Percentiles rank a stretch among this genome's conserved stretches.
phyloP scores from a whole-genome alignment of 805 yeast species.

The Wickerhamiella allomyrinae region DNA sequence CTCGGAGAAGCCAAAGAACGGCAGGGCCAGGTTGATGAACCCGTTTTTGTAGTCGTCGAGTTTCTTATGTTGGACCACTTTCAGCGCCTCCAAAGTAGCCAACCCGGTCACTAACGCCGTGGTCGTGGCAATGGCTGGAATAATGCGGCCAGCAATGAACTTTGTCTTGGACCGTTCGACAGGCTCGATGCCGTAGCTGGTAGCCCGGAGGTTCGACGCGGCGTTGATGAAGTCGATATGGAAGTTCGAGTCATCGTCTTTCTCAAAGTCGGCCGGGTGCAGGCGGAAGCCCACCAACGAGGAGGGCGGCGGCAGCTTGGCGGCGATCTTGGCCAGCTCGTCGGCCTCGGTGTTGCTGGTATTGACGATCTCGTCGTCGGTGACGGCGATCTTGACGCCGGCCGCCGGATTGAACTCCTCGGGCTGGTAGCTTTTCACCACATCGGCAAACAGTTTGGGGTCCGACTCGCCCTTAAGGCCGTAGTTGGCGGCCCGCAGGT shows the following conservation, averaged over 20 bases:
- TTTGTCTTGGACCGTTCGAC: conserved; percentile 86
- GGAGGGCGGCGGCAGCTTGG: conserved; percentile 76
- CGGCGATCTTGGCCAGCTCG: conserved; percentile 36
- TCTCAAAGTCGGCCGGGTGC: conserved; percentile 86
- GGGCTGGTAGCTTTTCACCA: conserved; percentile 36
- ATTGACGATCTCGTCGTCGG: conserved; percentile 67
- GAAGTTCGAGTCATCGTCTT: conserved; percentile 93
- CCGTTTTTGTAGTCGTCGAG: conserved; percentile 88
- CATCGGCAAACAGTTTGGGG: conserved; percentile 32
- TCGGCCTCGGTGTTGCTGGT: conserved; percentile 11
- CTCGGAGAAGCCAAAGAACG: conserved; percentile 93
- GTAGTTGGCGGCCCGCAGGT: conserved; percentile 76
- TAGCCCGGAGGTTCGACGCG: conserved; percentile 91
- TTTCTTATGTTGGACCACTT: conserved; percentile 66
- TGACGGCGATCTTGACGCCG: conserved; percentile 69
- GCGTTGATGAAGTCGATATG: conserved; percentile 94
- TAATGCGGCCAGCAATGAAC: conserved; percentile 94
- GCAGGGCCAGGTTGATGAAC: conserved; percentile 78
- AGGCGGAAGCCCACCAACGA: conserved; percentile 78
- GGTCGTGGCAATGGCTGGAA: conserved; percentile 98
- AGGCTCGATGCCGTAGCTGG: conserved; percentile 73
- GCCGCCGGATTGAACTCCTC: conserved; percentile 63
- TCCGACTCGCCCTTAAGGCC: conserved; percentile 69
- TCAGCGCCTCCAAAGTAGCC: conserved; percentile 80
- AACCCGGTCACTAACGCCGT: conserved; percentile 96